These are phyloP conservation scores for Hymenoscyphus infarciens DNA, from an alignment of 2,329 filamentous ascomycete genomes.

Conservation along the genomic window DNA sequence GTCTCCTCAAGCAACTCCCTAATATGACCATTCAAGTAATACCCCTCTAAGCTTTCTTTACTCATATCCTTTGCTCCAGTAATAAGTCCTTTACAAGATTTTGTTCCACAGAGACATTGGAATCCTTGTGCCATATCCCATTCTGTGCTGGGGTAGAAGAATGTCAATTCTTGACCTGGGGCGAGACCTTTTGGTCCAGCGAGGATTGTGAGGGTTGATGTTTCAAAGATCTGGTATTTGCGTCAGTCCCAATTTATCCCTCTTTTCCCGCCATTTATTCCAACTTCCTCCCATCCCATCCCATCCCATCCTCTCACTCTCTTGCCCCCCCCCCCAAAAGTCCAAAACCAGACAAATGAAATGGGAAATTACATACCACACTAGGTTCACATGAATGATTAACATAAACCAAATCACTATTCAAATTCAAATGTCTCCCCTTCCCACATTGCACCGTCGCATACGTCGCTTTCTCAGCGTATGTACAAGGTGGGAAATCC, in stretches of 20 bases:
- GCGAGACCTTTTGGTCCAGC: slow-evolving; percentile 54
- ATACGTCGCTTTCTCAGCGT: slow-evolving; percentile 55
- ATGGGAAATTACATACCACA: slow-evolving; percentile 47
- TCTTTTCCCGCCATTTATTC: no score
- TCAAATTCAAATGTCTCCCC: slow-evolving; percentile 56
- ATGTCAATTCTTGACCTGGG: slow-evolving; percentile 58
- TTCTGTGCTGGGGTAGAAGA: slow-evolving; percentile 74
- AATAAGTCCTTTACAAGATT: slow-evolving; percentile 59
- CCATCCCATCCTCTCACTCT: no score
- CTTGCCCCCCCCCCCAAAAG: no score
- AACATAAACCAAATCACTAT: slow-evolving; percentile 64
- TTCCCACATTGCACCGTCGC: slow-evolving; percentile 60
- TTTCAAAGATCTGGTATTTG: slow-evolving; percentile 55
- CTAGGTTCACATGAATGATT: slow-evolving; percentile 67
- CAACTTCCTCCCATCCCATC: no score
- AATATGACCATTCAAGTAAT: slow-evolving; percentile 62
- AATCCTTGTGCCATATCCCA: slow-evolving; percentile 73
- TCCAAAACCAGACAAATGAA: no score
- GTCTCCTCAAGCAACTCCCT: slow-evolving; percentile 49
- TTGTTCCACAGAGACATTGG: slow-evolving; percentile 57
- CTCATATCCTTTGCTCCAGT: slow-evolving; percentile 60
- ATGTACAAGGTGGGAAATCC: slow-evolving; percentile 58
- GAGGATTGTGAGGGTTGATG: slow-evolving; percentile 52
- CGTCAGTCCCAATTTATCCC: background rate
- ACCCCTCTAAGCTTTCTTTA: slow-evolving; percentile 48